These are phyloP conservation scores for Pinus albicaulis DNA, from an alignment of 75 land plant genomes.

Conservation along the genomic window DNA sequence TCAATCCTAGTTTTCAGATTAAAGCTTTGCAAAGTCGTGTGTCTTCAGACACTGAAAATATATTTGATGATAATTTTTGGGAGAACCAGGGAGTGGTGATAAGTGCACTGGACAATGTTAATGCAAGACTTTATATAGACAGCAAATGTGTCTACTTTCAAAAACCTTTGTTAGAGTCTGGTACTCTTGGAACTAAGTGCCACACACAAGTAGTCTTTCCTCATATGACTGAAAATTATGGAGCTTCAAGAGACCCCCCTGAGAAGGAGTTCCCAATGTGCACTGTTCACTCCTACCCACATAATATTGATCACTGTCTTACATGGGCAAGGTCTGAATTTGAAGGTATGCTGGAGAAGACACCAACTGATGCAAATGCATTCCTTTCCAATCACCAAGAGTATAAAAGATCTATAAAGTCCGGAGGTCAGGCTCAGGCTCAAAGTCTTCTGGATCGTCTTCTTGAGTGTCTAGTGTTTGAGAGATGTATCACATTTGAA, in stretches of 20 bases:
- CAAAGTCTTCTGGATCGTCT: constrained; percentile 79
- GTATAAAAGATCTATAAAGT: constrained; percentile 57
- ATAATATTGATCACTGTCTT: constrained; percentile 89
- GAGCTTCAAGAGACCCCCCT: constrained; percentile 95
- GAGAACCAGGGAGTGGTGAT: constrained; percentile 72
- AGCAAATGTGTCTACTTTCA: constrained; percentile 87
- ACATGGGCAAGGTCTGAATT: constrained; percentile 97
- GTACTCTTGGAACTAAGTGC: constrained; percentile 87
- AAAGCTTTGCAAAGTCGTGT: constrained; percentile 87
- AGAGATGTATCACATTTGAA: constrained; percentile 70
- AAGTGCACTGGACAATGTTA: constrained; percentile 90
- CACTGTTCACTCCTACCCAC: constrained; percentile 94
- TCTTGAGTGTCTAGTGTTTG: constrained; percentile 75
- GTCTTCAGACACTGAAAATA: constrained; percentile 84
- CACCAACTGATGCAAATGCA: constrained; percentile 80
- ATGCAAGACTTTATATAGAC: constrained; percentile 89
- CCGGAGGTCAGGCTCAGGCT: constrained; percentile 88
- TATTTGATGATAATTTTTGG: constrained; percentile 91
- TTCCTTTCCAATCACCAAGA: constrained; percentile 64
- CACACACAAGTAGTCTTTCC: constrained; percentile 98
- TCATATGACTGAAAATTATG: constrained; percentile 92
- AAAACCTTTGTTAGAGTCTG: constrained; percentile 89
- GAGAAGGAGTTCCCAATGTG: constrained; percentile 99
- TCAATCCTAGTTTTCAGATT: constrained; percentile 61
- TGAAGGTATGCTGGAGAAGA: constrained; percentile 89